These are phyloP conservation scores for Amanita exitialis DNA, from an alignment of 768 basidiomycete genomes.

Conservation along the genomic window DNA sequence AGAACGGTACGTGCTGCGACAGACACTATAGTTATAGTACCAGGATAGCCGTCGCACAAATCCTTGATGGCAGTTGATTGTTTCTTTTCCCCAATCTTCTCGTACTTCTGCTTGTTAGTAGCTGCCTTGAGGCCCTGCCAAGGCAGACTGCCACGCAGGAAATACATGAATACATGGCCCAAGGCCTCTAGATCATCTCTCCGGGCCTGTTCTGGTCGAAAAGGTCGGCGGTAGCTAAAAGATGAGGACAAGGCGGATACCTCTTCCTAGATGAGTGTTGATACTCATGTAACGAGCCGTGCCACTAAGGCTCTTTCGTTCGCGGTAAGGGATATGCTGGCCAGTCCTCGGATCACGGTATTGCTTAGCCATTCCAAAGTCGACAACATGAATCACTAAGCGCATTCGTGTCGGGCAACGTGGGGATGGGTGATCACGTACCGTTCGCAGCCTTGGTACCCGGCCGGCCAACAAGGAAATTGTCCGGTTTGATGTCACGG, in stretches of 20 bases:
- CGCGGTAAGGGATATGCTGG: conserved; percentile 98
- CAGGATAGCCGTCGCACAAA: conserved; percentile 91
- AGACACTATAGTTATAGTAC: conserved; percentile 27
- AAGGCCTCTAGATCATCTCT: conserved; percentile 98
- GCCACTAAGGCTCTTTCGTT: conserved; percentile 93
- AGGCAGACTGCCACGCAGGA: conserved; percentile 89
- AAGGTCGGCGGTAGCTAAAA: conserved; percentile 2
- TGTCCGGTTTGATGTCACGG: conserved; percentile 99
- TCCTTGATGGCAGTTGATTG: conserved; percentile 98
- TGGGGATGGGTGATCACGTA: conserved; percentile 21
- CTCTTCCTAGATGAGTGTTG: conserved; percentile 96
- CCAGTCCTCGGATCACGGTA: conserved; percentile 99
- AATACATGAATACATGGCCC: conserved; percentile 99
- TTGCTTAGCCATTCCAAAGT: conserved; percentile 99
- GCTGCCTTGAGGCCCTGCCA: conserved; percentile 99
- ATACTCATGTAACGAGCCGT: conserved; percentile 99
- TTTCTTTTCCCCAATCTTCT: conserved; percentile 99
- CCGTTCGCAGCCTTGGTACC: conserved; percentile 84
- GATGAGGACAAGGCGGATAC: conserved; percentile 30
- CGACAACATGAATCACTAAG: conserved; percentile 84
- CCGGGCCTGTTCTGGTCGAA: conserved; percentile 66
- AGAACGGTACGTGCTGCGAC: neutral
- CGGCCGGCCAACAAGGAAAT: conserved; percentile 94
- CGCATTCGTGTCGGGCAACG: conserved; percentile 1
- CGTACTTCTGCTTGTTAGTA: conserved; percentile 99